phyloP scores from a whole-genome alignment of 495 filamentous ascomycete species.

The Achaetomiella virescens region DNA sequence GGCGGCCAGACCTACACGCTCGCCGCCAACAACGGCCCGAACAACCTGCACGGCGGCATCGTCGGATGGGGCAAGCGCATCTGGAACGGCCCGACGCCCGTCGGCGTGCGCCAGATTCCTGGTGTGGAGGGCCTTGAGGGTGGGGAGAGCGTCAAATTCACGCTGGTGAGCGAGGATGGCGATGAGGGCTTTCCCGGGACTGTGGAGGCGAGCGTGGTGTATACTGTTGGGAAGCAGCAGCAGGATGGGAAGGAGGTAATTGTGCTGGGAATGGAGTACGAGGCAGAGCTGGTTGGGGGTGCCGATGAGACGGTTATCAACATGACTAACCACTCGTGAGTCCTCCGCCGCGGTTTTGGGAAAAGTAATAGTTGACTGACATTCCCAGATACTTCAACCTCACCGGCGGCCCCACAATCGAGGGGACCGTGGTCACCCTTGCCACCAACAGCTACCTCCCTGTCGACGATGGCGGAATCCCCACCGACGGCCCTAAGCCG shows the following conservation, averaged over 20 bases:
- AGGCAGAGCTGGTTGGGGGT: constrained; percentile 71
- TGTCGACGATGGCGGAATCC: constrained; percentile 64
- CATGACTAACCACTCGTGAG: constrained; percentile 90
- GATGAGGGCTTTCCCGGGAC: constrained; percentile 86
- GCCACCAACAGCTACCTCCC: constrained; percentile 67
- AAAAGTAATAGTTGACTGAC: constrained; percentile 3
- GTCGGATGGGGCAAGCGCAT: constrained; percentile 79
- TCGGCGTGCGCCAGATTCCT: constrained; percentile 42
- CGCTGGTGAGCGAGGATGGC: constrained; percentile 62
- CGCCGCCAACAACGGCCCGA: constrained; percentile 66
- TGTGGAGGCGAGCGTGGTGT: constrained; percentile 71
- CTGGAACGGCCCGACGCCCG: constrained; percentile 68
- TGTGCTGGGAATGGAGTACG: constrained; percentile 78
- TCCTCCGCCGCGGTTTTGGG: background rate
- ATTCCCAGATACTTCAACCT: constrained; percentile 83
- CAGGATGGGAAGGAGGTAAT: constrained; percentile 53
- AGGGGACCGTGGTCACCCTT: constrained; percentile 69
- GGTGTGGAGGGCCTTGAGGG: constrained; percentile 53
- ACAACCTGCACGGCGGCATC: constrained; percentile 75
- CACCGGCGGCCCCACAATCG: constrained; percentile 56
- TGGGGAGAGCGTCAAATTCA: constrained; percentile 71
- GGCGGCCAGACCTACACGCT: constrained; percentile 59
- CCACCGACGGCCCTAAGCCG: constrained; percentile 48
- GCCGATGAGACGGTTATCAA: constrained; percentile 83
- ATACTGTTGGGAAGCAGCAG: constrained; percentile 62